A percentile compares a stretch with the other conserved stretches of the same genome.
phyloP scores from a whole-genome alignment of 2,329 filamentous ascomycete genomes.

The Botrytis fabae region DNA sequence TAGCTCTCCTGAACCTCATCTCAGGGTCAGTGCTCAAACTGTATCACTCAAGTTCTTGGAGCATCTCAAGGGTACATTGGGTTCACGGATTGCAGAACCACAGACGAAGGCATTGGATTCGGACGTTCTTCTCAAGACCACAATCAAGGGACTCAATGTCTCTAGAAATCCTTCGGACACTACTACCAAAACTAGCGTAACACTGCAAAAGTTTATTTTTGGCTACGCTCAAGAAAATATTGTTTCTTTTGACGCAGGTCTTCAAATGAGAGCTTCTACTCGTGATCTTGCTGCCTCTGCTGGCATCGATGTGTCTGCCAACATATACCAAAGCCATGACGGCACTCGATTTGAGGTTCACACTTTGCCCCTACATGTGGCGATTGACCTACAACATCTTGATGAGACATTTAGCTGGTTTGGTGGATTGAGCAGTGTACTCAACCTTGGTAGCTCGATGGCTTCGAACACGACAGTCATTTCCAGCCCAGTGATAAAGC shows the following conservation, averaged over 20 bases:
- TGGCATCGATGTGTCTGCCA: conserved; percentile 59
- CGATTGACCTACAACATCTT: conserved; percentile 74
- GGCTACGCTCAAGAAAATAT: conserved; percentile 64
- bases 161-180: conserved; percentile 26
- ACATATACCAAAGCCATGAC: conserved; percentile 49
- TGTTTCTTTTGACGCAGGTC: conserved; percentile 59
- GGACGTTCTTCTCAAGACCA: conserved; percentile 38
- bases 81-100: conserved; percentile 23
- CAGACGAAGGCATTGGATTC: conserved; percentile 22
- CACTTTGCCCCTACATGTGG: conserved; percentile 74
- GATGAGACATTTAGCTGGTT: conserved; percentile 89
- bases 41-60: conserved; percentile 41
- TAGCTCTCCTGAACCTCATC: conserved; percentile 21
- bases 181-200: conserved; percentile 34
- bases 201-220: conserved; percentile 58
- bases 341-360: conserved; percentile 61
- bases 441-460: conserved; percentile 85
- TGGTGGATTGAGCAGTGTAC: conserved; percentile 85
- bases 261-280: conserved; percentile 60
- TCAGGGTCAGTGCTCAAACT: conserved; percentile 34
- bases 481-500: conserved; percentile 41
- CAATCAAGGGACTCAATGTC: conserved; percentile 36
- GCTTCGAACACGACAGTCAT: conserved; percentile 65
- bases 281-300: conserved; percentile 57
- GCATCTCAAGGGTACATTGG: conserved; percentile 36